Evolutionary conservation across 148 eudicot genomes (phyloP), one percentile per base, ranked within the genome.

Genomic region (Heliamphora exappendiculata): DNA sequence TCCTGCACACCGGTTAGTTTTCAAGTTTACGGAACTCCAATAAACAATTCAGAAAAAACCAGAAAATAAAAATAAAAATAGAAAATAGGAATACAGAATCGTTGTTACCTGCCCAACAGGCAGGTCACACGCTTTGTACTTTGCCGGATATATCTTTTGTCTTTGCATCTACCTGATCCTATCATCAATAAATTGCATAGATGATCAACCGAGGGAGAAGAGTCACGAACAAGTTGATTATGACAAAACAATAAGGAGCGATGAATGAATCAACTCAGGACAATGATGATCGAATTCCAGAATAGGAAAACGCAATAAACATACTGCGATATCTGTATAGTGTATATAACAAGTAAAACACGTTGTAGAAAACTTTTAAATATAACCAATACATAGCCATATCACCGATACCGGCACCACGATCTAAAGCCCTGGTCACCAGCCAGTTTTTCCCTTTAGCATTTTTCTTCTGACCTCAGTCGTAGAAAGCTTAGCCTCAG

Each of bases 91-190:
- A 50, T 36, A 4, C 1, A 72, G 12, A 54, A 5, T 51, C 54
- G 19, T 39, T 36, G 47, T 72, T 73, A 79, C 81, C 78, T 79
- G 81, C 29, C 82, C 66, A 47, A 69, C 77, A 66, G 65, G 55
- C 29, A 67, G 39, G 53, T 78, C 75, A 86, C 58, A 85, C 81
- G 36, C 82, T 72, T 66, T 81, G 86, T 63, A 81, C 78, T 79
- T 83, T 88, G 86, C 78, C 79, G 7, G 83, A 54, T 59, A 76
- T 71, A 72, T 87, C 88, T 76, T 85, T 83, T 49, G 55, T 79
- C 50, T 85, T 72, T 76, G 74, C 84, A 80, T 83, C 88, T 66
- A 85, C 84, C 50, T 85, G 83, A 69, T 81, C 91, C 91, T 88
- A 85, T 81, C 39, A 39, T 59, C 55, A 71, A 20, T 57, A 59